A percentile compares a stretch with the other conserved stretches of the same genome.
Evolutionary conservation across 306 rosid species (phyloP).

Genomic region (Chamaecrista fasciculata): DNA sequence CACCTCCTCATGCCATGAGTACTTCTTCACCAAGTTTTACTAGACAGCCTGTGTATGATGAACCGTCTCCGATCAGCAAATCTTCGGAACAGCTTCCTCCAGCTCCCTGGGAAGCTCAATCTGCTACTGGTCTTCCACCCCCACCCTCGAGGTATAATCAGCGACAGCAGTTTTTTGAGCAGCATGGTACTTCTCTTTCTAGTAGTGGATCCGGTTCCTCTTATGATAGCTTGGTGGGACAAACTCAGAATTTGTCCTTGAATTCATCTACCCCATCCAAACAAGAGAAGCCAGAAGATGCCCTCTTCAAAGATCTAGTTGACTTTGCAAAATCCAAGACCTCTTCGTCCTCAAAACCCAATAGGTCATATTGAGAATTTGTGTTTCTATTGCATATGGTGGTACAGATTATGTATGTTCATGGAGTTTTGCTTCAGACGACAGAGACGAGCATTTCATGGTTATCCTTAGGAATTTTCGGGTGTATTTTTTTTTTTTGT

Average conservation of each 20-base stretch:
- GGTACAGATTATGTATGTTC: conserved; percentile 35
- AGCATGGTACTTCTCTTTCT: conserved; percentile 32
- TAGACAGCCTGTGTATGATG: conserved; percentile 51
- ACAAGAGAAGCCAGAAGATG: conserved; percentile 64
- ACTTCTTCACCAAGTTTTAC: conserved; percentile 37
- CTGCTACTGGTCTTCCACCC: conserved; percentile 52
- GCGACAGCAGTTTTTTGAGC: conserved; percentile 70
- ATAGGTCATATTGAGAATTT: conserved; percentile 45
- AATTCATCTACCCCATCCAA: conserved; percentile 44
- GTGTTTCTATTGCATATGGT: conserved; percentile 12
- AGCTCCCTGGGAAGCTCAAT: conserved; percentile 61
- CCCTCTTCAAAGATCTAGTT: conserved; percentile 66
- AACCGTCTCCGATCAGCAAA: conserved; percentile 43
- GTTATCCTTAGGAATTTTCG: conserved; percentile 30
- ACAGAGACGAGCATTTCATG: conserved; percentile 26
- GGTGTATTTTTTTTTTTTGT: conserved; percentile 32
- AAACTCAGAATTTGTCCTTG: conserved; percentile 54
- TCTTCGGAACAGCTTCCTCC: conserved; percentile 53
- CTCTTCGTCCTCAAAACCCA: conserved; percentile 54
- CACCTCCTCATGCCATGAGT: conserved; percentile 31
- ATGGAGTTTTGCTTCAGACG: conserved; percentile 24
- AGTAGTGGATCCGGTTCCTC: conserved; percentile 52
- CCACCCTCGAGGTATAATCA: conserved; percentile 58
- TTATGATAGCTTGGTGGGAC: conserved; percentile 55
- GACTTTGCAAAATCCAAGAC: conserved; percentile 73